Conservation (phyloP, 2,329 filamentous ascomycete genomes). For the Fusarium austroafricanum region DNA sequence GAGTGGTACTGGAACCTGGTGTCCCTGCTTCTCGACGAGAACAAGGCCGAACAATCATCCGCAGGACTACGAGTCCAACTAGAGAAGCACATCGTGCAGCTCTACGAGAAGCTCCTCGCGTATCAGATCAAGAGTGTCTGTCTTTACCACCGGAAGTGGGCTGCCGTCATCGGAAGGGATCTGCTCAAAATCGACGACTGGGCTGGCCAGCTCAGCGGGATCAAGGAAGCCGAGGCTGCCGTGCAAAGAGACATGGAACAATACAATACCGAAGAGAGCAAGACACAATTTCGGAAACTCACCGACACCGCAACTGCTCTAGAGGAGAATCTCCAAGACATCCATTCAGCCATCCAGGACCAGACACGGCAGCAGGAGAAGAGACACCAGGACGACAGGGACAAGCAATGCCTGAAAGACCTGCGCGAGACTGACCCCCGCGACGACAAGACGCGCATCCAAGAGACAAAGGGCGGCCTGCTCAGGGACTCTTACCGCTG, state of each 20-base stretch:
- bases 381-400: too few species aligned
- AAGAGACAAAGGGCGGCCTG: too few species aligned
- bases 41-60: constrained; percentile 22
- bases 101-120: constrained; percentile 6
- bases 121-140: constrained; percentile 7
- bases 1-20: constrained; percentile 53
- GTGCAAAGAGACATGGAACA: background rate
- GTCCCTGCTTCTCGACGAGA: constrained; percentile 44
- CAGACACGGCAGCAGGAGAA: too few species aligned
- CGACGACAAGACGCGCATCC: too few species aligned
- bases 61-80: background rate
- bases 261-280: constrained; percentile 4
- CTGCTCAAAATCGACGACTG: background rate
- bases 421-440: too few species aligned
- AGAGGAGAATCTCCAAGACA: background rate
- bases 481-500: too few species aligned
- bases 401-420: too few species aligned
- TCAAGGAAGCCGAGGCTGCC: background rate
- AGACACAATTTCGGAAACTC: background rate
- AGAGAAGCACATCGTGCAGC: background rate
- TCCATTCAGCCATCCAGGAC: too few species aligned
- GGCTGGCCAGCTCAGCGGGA: background rate
- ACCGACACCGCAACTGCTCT: background rate
- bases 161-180: background rate
- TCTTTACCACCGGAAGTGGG: background rate